Percentiles rank a stretch among this genome's conserved stretches.
Evolutionary conservation across 2,329 filamentous ascomycete species (phyloP).

Genomic region (Nectriaceae sp.): DNA sequence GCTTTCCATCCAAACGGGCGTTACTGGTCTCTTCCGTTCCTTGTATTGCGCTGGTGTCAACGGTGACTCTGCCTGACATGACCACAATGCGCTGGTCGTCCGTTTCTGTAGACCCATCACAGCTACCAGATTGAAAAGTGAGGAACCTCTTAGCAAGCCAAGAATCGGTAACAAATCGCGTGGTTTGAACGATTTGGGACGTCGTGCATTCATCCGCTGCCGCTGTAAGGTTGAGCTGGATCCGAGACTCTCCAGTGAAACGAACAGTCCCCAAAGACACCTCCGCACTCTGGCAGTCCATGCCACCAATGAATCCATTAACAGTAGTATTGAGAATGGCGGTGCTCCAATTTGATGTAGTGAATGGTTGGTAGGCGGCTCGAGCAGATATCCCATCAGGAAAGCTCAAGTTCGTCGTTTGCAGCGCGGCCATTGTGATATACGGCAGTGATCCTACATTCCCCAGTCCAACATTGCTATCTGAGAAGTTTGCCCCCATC

Average conservation of each 20-base stretch:
- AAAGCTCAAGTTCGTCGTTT: slow-evolving; percentile 26
- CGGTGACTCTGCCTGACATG: slow-evolving; percentile 16
- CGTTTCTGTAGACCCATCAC: slow-evolving; percentile 14
- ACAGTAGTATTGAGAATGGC: slow-evolving; percentile 32
- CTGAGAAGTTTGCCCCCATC: slow-evolving; percentile 30
- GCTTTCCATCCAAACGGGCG: slow-evolving; percentile 9
- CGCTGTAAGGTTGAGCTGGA: slow-evolving; percentile 34
- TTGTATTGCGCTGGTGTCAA: slow-evolving; percentile 20
- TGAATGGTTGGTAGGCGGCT: slow-evolving; percentile 39
- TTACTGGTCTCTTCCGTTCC: slow-evolving; percentile 9
- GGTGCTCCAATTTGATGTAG: slow-evolving; percentile 21
- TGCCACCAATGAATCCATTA: slow-evolving; percentile 34
- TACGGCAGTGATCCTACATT: slow-evolving; percentile 32
- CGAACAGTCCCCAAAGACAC: slow-evolving; percentile 26
- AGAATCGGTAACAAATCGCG: slow-evolving; percentile 15
- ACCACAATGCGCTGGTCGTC: slow-evolving; percentile 26
- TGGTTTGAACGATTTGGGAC: slow-evolving; percentile 19
- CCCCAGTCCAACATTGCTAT: slow-evolving; percentile 26
- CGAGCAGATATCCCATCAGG: slow-evolving; percentile 35
- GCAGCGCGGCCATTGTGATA: slow-evolving; percentile 36
- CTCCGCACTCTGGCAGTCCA: slow-evolving; percentile 34
- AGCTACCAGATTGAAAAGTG: slow-evolving; percentile 18
- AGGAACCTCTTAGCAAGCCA: slow-evolving; percentile 19
- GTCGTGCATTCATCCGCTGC: slow-evolving; percentile 19
- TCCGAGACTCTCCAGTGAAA: slow-evolving; percentile 12